phyloP scores from a whole-genome alignment of 2,329 filamentous ascomycete species.

The Blastomyces percursus region DNA sequence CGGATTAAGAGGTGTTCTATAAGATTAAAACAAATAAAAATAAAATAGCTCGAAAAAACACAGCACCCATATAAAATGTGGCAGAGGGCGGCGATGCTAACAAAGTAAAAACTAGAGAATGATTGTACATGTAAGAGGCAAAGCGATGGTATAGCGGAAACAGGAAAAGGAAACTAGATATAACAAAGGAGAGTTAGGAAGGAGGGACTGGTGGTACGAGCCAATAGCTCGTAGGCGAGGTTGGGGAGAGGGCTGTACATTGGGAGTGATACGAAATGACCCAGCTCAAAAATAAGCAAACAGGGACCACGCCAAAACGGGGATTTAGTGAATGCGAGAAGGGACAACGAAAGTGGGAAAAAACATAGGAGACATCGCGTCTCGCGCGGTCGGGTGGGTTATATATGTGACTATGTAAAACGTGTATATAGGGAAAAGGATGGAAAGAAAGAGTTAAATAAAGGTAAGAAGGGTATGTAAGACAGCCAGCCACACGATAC shows the following conservation, averaged over 20 bases:
- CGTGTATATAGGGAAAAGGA: not conserved
- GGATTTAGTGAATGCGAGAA: not conserved
- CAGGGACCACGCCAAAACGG: not conserved
- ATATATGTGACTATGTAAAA: conserved; percentile 13
- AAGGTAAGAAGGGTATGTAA: conserved; percentile 8
- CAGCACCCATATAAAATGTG: not conserved
- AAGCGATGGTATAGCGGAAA: not conserved
- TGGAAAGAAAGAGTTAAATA: not conserved
- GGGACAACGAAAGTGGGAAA: not conserved
- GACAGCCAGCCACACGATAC: not conserved
- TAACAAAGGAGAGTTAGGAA: not conserved
- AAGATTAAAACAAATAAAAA: too few species aligned
- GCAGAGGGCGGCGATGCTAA: not conserved
- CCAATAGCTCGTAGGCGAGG: not conserved
- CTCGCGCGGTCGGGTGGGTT: conserved; percentile 3
- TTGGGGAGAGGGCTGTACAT: not conserved
- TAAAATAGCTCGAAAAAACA: not conserved
- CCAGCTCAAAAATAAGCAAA: not conserved
- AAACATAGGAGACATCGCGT: conserved; percentile 2
- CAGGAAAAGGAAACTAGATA: not conserved
- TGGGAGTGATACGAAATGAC: not conserved
- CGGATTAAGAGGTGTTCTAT: not conserved
- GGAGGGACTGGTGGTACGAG: not conserved
- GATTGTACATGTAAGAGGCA: not conserved
- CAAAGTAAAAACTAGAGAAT: not conserved